Evolutionary conservation across 768 basidiomycete genomes (phyloP), one percentile per base, ranked within the genome.

Genomic region (Rhodotorula toruloides): DNA sequence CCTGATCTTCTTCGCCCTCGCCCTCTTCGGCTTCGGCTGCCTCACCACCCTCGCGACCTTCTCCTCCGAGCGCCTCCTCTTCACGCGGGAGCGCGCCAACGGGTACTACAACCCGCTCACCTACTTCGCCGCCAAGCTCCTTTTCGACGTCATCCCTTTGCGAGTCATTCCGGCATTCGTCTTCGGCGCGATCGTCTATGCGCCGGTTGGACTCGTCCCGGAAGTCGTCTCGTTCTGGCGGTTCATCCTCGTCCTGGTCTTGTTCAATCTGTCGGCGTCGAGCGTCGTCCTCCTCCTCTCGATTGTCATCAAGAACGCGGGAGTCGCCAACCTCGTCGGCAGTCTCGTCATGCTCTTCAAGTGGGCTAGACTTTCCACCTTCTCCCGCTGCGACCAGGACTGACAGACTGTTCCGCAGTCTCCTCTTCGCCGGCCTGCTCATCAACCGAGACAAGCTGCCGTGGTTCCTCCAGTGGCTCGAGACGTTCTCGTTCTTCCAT

Each of bases 321-420:
- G 90, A 59, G 86, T 99, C 36, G 94, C 93, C 4, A 94, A 89
- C 75, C 80, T 98, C 63, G 84, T 91, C n/a, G 96, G 94, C 37
- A 96, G 91, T 7, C 78, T 98, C 65, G 84, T 96, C 72, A 97
- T 99, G 94, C 81, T 99, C 58, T 97, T 93, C 85, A 99, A 99
- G 93, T 97, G 72, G 76, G 91, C n/a, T n/a, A n/a, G n/a, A n/a
- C n/a, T n/a, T n/a, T n/a, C n/a, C n/a, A n/a, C n/a, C n/a, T n/a
- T n/a, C n/a, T n/a, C n/a, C n/a, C n/a, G n/a, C n/a, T n/a, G n/a
- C n/a, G n/a, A n/a, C n/a, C n/a, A n/a, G n/a, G 58, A 68, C 43
- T 22, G 40, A 11, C 27, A 47, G 25, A 12, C 29, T 14, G 27
- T 34, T 13, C 21, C 25, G 9, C 74, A 98, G 94, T 76, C 81